phyloP scores from a whole-genome alignment of 768 basidiomycete genomes.

The Kwoniella newhampshirensis region DNA sequence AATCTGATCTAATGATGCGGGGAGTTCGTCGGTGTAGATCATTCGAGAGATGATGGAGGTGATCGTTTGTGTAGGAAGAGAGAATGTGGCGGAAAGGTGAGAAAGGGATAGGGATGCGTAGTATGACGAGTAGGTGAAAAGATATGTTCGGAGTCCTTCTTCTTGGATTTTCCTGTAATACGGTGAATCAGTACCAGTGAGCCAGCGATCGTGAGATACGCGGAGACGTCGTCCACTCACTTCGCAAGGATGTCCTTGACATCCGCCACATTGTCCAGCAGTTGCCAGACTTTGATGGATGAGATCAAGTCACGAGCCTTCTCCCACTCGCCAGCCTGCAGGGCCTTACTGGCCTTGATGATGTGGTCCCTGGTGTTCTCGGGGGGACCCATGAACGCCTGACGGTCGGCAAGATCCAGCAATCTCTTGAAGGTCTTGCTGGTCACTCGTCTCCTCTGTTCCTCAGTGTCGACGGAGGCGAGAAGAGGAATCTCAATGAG shows the following conservation, averaged over 20 bases:
- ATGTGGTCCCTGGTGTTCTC: slow-evolving; percentile 98
- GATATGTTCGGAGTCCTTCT: slow-evolving; percentile 91
- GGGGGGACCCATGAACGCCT: slow-evolving; percentile 97
- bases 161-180: slow-evolving; percentile 88
- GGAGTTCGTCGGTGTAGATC: slow-evolving; percentile 95
- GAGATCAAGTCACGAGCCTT: slow-evolving; percentile 88
- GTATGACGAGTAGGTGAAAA: slow-evolving; percentile 95
- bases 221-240: slow-evolving; percentile 55
- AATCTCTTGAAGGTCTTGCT: slow-evolving; percentile 96
- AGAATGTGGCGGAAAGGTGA: slow-evolving; percentile 83
- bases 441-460: slow-evolving; percentile 85
- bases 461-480: slow-evolving; percentile 91
- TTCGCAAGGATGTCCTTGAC: slow-evolving; percentile 95
- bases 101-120: slow-evolving; percentile 88
- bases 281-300: slow-evolving; percentile 94
- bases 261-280: slow-evolving; percentile 82
- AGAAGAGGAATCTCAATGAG: slow-evolving; percentile 93
- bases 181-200: background rate
- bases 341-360: slow-evolving; percentile 96
- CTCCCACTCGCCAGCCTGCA: slow-evolving; percentile 97
- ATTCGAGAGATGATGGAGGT: slow-evolving; percentile 93
- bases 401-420: slow-evolving; percentile 93
- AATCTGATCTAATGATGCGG: slow-evolving; percentile 86
- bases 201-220: background rate
- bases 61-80: slow-evolving; percentile 73